Evolutionary conservation across 306 rosid species (phyloP), one percentile per base, ranked within the genome.

Genomic region (Glycine latifolia): DNA sequence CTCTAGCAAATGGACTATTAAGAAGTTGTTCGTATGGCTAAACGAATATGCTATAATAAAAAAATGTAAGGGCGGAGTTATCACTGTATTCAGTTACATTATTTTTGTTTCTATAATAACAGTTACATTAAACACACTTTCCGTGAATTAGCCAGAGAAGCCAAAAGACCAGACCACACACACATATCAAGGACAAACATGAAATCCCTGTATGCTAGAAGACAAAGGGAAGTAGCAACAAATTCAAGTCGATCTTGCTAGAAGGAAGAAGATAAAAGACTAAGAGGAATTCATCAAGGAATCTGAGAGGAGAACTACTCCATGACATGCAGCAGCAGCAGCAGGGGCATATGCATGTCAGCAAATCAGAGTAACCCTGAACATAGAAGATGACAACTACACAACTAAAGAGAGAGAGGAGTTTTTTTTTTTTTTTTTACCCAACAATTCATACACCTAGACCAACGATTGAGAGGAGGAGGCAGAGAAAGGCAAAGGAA

Each of bases 231-330:
- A 26, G 31, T 26, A 26, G 31, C 16, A 37, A 41, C 50, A 67
- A 68, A 76, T 7, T 11, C 7, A 66, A 65, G 15, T 20, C 39
- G 44, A 2, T 67, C 20, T 44, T 26, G 39, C 3, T 4, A 16
- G 13, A 58, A 26, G 41, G 31, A 26, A 26, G 39, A 61, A 61
- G 60, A 62, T 3, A 48, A 46, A 61, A 20, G 31, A 0, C 2
- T 9, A 65, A 5, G 7, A 69, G 9, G 1, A 33, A 10, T 77
- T 69, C 69, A 84, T 82, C 93, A 92, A 1, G 95, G 95, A 71
- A 94, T 94, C 87, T 89, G 85, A 84, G 89, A 88, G 65, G 97
- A 90, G 85, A 94, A 94, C 97, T 97, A 94, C 79, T 88, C 90
- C 95, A 94, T 89, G 0, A 94, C 95, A 52, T 90, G 95, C 74